These are phyloP conservation scores for Fraxinus ornus DNA, from an alignment of 305 asterid genomes.

Conservation along the genomic window DNA sequence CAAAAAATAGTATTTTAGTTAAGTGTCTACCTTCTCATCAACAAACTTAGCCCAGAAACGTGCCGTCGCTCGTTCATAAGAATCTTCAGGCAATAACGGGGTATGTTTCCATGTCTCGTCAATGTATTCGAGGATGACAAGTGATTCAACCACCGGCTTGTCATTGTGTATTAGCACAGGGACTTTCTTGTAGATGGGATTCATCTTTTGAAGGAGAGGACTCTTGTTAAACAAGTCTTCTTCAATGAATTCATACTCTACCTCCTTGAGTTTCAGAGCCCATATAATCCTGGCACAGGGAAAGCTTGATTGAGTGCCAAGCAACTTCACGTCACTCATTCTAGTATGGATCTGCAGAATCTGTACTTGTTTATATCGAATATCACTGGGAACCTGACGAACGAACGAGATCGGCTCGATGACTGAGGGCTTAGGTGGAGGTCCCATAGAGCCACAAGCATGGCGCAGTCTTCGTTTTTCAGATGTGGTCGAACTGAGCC, in stretches of 20 bases:
- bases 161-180: slow-evolving; percentile 16
- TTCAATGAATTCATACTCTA: slow-evolving; percentile 25
- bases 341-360: not conserved
- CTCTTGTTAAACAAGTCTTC: slow-evolving; percentile 31
- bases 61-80: slow-evolving; percentile 27
- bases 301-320: slow-evolving; percentile 24
- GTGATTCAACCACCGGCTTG: slow-evolving; percentile 25
- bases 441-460: too few species aligned
- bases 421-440: too few species aligned
- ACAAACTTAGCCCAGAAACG: slow-evolving; percentile 37
- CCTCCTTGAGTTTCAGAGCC: slow-evolving; percentile 33
- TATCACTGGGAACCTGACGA: too few species aligned
- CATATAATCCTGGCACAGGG: slow-evolving; percentile 27
- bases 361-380: not conserved
- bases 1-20: too few species aligned
- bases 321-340: slow-evolving; percentile 30
- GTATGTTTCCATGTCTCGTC: slow-evolving; percentile 23
- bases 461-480: too few species aligned
- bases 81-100: slow-evolving; percentile 26
- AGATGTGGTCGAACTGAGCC: not conserved
- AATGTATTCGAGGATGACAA: slow-evolving; percentile 29
- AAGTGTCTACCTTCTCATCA: slow-evolving; percentile 30
- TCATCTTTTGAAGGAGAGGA: slow-evolving; percentile 28
- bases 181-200: slow-evolving; percentile 33
- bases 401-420: too few species aligned